phyloP scores from a whole-genome alignment of 306 rosid species.

The Heteromeles arbutifolia region DNA sequence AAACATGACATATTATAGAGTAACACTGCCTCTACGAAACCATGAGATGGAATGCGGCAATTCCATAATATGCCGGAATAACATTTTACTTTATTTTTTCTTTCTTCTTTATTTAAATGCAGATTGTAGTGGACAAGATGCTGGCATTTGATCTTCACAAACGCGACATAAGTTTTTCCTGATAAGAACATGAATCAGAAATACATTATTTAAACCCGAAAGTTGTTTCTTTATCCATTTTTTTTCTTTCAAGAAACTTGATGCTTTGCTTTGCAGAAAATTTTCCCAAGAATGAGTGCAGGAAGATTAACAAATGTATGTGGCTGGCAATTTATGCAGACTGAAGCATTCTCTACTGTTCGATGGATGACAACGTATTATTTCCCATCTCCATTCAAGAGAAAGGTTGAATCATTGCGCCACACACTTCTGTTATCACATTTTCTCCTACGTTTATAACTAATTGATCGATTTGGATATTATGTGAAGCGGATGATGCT shows the following conservation, averaged over 20 bases:
- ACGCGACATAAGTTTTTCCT: conserved; percentile 31
- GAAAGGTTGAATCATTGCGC: neutral
- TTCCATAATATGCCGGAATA: neutral
- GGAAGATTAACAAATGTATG: neutral
- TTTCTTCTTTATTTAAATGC: conserved; percentile 17
- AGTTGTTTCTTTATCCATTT: neutral
- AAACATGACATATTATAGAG: neutral
- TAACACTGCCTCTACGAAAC: neutral
- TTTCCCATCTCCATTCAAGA: neutral
- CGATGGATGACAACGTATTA: neutral
- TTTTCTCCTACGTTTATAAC: neutral
- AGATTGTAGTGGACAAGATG: conserved; percentile 67
- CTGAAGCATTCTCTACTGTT: neutral
- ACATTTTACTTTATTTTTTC: neutral
- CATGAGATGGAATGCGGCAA: neutral
- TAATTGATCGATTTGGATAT: neutral
- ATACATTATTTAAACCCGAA: neutral
- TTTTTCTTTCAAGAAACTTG: neutral
- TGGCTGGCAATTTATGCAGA: neutral
- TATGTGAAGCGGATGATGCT: neutral
- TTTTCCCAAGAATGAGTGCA: neutral
- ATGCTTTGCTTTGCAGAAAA: neutral
- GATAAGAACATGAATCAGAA: neutral
- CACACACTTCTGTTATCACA: neutral
- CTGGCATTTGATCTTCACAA: conserved; percentile 56